Conservation (phyloP, 164 flowering plant genomes). For the Chimonanthus salicifolius region DNA sequence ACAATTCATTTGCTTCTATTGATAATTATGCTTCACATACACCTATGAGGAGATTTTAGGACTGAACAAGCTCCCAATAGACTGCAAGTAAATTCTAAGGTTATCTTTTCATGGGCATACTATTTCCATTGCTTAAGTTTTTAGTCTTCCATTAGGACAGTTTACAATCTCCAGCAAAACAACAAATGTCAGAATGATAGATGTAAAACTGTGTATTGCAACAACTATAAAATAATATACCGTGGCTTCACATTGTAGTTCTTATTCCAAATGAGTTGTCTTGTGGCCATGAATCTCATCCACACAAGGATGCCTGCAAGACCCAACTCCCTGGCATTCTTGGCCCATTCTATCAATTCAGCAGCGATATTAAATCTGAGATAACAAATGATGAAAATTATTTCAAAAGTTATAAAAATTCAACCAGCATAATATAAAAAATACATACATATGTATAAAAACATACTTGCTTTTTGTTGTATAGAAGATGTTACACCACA, state of each 20-base stretch:
- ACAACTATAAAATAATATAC: constrained; percentile 31
- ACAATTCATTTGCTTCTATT: too few relatives aligned
- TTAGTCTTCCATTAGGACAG: not conserved
- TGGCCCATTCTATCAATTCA: constrained; percentile 74
- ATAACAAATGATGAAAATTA: constrained; percentile 7
- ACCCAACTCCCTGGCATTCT: constrained; percentile 70
- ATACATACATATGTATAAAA: not conserved
- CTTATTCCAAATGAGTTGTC: constrained; percentile 98
- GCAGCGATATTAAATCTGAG: constrained; percentile 93
- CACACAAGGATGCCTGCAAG: constrained; percentile 94
- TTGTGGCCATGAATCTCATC: constrained; percentile 99
- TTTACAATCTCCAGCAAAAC: not conserved
- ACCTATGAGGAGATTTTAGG: not conserved
- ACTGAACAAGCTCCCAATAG: not conserved
- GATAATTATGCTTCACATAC: not conserved
- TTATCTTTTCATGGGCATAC: not conserved
- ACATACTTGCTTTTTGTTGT: not conserved
- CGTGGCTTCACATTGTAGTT: constrained; percentile 99
- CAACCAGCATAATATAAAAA: not conserved
- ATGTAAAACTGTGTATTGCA: not conserved
- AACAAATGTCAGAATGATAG: not conserved
- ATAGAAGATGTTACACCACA: constrained; percentile 4
- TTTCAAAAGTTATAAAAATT: not conserved
- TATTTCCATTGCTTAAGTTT: not conserved
- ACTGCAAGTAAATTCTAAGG: not conserved